phyloP scores from a whole-genome alignment of 1,284 basidiomycete genomes.

The Fomitopsis betulina region DNA sequence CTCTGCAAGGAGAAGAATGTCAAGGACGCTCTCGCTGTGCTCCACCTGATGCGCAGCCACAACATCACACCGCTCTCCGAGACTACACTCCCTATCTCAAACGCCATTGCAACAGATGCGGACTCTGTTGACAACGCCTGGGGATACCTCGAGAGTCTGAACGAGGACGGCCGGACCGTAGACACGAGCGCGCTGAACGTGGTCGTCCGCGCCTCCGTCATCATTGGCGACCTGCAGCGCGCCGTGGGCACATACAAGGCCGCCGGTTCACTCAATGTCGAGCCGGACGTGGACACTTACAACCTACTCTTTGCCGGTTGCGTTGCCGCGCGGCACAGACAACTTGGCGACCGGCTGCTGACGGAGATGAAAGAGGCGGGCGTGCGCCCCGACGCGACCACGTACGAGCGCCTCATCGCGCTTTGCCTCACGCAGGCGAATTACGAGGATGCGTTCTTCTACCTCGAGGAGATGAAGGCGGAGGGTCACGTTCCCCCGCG shows the following conservation, averaged over 20 bases:
- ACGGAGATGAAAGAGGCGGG: constrained; percentile 53
- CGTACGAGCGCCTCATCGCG: constrained; percentile 63
- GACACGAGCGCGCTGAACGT: constrained; percentile 61
- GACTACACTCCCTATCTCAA: constrained; percentile 49
- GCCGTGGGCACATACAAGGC: constrained; percentile 75
- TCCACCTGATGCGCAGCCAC: constrained; percentile 51
- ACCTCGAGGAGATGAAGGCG: constrained; percentile 82
- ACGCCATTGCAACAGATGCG: constrained; percentile 40
- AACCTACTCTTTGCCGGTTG: constrained; percentile 69
- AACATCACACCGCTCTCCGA: constrained; percentile 39
- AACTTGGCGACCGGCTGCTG: constrained; percentile 59
- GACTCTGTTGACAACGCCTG: constrained; percentile 65
- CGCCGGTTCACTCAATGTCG: constrained; percentile 48
- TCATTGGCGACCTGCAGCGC: constrained; percentile 68
- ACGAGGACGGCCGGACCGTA: constrained; percentile 44
- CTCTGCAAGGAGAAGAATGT: constrained; percentile 48
- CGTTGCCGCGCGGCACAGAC: constrained; percentile 45
- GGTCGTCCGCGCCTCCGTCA: constrained; percentile 59
- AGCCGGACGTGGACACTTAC: constrained; percentile 63
- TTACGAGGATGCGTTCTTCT: constrained; percentile 87
- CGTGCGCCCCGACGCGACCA: constrained; percentile 50
- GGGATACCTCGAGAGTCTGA: constrained; percentile 58
- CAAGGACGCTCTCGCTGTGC: constrained; percentile 52
- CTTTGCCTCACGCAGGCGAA: constrained; percentile 65
- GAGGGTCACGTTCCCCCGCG: constrained; percentile 50